These are phyloP conservation scores for Musa beccarii DNA, from an alignment of 176 grass and related monocot species.

Conservation along the genomic window DNA sequence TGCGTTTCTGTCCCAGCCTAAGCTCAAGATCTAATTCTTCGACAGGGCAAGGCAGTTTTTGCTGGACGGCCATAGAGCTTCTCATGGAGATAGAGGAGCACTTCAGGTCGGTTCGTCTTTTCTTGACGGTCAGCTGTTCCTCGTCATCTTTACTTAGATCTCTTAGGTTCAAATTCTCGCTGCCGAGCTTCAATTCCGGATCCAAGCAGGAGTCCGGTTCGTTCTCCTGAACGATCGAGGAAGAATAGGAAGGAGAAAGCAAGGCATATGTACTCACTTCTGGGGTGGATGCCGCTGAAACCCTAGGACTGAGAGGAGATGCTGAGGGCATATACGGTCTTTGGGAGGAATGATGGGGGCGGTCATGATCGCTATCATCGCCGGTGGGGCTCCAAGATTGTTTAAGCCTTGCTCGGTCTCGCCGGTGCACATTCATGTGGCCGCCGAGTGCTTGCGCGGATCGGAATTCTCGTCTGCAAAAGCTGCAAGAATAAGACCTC, in stretches of 20 bases:
- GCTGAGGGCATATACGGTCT: neutral
- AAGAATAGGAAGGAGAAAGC: constrained; percentile 1
- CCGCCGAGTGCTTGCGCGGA: constrained; percentile 20
- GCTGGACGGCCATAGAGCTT: neutral
- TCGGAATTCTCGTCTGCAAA: constrained; percentile 17
- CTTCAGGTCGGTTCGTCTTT: neutral
- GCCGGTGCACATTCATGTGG: constrained; percentile 25
- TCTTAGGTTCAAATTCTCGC: neutral
- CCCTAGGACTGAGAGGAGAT: neutral
- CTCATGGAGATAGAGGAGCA: neutral
- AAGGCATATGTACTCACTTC: neutral
- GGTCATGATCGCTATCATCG: neutral
- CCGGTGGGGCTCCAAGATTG: neutral
- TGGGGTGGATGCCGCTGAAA: neutral
- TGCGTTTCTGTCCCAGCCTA: constrained; percentile 12
- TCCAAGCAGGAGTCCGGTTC: neutral
- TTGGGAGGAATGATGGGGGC: neutral
- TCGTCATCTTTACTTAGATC: neutral
- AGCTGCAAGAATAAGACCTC: constrained; percentile 21
- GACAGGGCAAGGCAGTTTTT: neutral
- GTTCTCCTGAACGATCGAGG: neutral
- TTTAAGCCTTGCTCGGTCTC: constrained; percentile 18
- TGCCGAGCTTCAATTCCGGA: neutral
- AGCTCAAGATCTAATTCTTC: constrained; percentile 25
- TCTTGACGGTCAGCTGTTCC: neutral